These are phyloP conservation scores for Verbena officinalis DNA, from an alignment of 257 asterid species.

Conservation along the genomic window DNA sequence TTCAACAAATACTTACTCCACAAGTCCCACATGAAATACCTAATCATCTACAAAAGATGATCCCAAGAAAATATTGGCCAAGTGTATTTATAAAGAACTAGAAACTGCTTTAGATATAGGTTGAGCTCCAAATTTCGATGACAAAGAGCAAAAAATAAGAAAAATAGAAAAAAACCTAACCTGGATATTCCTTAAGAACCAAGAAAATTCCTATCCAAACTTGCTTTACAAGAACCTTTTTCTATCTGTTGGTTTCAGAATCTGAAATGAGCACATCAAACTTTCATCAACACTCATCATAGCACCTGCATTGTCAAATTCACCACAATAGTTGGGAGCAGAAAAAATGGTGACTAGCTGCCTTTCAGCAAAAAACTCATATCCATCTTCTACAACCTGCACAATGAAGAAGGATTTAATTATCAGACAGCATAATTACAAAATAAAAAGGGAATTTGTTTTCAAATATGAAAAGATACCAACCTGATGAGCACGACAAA, in stretches of 20 bases:
- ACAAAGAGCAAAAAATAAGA: no score
- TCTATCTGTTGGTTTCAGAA: conserved; percentile 66
- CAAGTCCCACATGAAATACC: neutral
- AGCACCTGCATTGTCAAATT: conserved; percentile 88
- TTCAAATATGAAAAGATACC: neutral
- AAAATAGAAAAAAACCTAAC: conserved; percentile 25
- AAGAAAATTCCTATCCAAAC: conserved; percentile 25
- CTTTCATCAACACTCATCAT: conserved; percentile 90
- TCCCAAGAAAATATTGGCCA: conserved; percentile 25
- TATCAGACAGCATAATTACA: conserved; percentile 25
- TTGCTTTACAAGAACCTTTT: conserved; percentile 49
- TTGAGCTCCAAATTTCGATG: neutral
- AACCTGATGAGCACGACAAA: conserved; percentile 86
- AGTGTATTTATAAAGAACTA: neutral
- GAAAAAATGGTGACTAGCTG: conserved; percentile 84
- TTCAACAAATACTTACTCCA: no score
- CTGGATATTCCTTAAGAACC: conserved; percentile 34
- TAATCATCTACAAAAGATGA: neutral
- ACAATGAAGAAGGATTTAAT: conserved; percentile 18
- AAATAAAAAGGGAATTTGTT: conserved; percentile 11
- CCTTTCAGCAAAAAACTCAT: conserved; percentile 83
- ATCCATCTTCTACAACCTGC: conserved; percentile 90
- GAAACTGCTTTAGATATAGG: neutral
- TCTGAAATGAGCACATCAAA: conserved; percentile 88
- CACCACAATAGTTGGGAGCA: conserved; percentile 86